These are phyloP conservation scores for Tagetes erecta DNA, from an alignment of 129 eudicot species.

Conservation along the genomic window DNA sequence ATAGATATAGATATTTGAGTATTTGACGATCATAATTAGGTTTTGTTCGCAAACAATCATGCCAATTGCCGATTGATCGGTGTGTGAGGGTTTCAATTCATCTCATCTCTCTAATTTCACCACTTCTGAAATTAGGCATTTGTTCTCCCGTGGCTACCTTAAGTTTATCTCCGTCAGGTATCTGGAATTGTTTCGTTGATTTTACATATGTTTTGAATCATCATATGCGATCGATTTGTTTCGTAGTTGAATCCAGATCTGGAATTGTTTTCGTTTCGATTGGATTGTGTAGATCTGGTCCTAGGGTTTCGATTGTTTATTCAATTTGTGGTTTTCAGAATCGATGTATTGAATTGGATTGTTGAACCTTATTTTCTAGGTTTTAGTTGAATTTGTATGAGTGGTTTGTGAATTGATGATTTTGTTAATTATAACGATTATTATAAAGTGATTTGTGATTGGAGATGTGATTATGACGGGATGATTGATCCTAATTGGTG, in stretches of 20 bases:
- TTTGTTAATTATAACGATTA: not conserved
- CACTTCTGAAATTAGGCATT: too few relatives aligned
- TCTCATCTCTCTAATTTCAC: constrained; percentile 20
- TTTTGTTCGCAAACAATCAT: constrained; percentile 10
- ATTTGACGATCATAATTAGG: constrained; percentile 21
- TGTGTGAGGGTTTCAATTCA: constrained; percentile 35
- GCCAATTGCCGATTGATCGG: constrained; percentile 1
- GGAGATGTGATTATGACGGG: constrained; percentile 3
- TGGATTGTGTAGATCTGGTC: constrained; percentile 27
- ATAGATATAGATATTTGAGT: too few relatives aligned
- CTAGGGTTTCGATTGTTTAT: constrained; percentile 18
- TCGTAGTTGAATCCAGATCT: constrained; percentile 29
- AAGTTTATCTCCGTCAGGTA: constrained; percentile 76
- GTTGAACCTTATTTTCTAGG: too few relatives aligned
- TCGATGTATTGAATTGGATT: too few relatives aligned
- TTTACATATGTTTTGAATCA: not conserved
- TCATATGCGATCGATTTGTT: not conserved
- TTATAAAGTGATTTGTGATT: constrained; percentile 9
- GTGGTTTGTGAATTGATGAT: not conserved
- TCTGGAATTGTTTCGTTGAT: not conserved
- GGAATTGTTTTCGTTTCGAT: constrained; percentile 4
- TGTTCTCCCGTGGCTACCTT: constrained; percentile 59
- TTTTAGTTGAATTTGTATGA: not conserved
- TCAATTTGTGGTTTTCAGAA: not conserved
- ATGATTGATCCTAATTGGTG: not conserved